phyloP scores from a whole-genome alignment of 768 basidiomycete genomes.

The Suillus plorans region DNA sequence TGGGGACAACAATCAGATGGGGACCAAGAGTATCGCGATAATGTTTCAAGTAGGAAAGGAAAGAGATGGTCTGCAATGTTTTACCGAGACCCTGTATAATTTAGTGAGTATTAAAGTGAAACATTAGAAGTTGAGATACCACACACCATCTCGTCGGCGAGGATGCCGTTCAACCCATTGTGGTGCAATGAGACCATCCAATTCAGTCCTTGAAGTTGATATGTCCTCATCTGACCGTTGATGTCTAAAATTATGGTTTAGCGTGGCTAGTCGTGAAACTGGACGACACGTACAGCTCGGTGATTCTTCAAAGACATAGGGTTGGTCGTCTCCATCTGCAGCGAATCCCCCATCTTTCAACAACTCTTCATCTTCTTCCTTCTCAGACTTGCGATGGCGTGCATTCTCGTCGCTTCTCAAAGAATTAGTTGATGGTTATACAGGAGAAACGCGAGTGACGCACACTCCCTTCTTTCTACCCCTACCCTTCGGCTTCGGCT shows the following conservation, averaged over 20 bases:
- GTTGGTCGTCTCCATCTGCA: constrained; percentile 82
- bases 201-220: constrained; percentile 94
- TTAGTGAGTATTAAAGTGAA: constrained; percentile 4
- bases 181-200: constrained; percentile 98
- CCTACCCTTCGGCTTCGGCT: constrained; percentile 81
- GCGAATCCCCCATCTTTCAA: constrained; percentile 83
- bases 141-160: constrained; percentile 92
- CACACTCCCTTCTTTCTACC: constrained; percentile 82
- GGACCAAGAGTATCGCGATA: constrained; percentile 75
- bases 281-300: constrained; percentile 68
- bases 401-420: constrained; percentile 63
- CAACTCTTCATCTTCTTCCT: constrained; percentile 97
- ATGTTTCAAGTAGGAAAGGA: constrained; percentile 92
- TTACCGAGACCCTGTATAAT: constrained; percentile 84
- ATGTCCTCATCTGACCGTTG: constrained; percentile 85
- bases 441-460: constrained; percentile 25
- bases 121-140: neutral
- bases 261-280: neutral
- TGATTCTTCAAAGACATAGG: constrained; percentile 92
- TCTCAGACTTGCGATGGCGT: constrained; percentile 93
- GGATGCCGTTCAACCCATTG: constrained; percentile 94
- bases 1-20: constrained; percentile 97
- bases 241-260: constrained; percentile 56
- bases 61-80: constrained; percentile 96
- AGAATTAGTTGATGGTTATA: constrained; percentile 3